Conservation (phyloP, 306 rosid species). For the Morella rubra region DNA sequence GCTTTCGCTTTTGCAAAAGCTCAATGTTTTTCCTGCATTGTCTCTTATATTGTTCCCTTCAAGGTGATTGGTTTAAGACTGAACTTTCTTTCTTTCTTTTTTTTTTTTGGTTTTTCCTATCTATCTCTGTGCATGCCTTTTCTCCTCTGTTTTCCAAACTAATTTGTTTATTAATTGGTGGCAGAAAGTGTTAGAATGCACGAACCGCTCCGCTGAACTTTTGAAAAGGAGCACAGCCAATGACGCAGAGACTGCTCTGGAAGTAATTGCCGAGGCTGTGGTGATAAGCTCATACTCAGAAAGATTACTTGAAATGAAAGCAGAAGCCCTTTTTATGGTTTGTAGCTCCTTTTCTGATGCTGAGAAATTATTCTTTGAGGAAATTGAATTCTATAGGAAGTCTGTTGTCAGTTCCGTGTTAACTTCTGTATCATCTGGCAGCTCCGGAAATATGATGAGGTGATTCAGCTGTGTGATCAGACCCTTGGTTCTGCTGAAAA, state of each 20-base stretch:
- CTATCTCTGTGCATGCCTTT: slow-evolving; percentile 8
- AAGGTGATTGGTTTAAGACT: neutral
- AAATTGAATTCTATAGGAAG: slow-evolving; percentile 21
- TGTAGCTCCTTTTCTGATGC: slow-evolving; percentile 34
- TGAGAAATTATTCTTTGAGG: slow-evolving; percentile 22
- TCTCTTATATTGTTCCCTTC: neutral
- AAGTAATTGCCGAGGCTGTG: slow-evolving; percentile 68
- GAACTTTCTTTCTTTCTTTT: neutral
- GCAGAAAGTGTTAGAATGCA: slow-evolving; percentile 74
- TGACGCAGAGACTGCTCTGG: slow-evolving; percentile 61
- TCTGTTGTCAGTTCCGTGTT: slow-evolving; percentile 22
- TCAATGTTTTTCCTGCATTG: neutral
- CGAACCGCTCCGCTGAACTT: slow-evolving; percentile 55
- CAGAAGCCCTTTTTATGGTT: slow-evolving; percentile 78
- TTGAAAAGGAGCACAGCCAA: slow-evolving; percentile 53
- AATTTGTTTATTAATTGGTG: slow-evolving; percentile 36
- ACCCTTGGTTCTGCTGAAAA: slow-evolving; percentile 81
- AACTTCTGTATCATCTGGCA: slow-evolving; percentile 47
- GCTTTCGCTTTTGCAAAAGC: slow-evolving; percentile 1
- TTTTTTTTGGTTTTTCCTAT: slow-evolving; percentile 5
- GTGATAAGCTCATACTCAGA: slow-evolving; percentile 68
- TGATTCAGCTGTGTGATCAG: slow-evolving; percentile 70
- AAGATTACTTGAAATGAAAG: slow-evolving; percentile 87
- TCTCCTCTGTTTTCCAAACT: slow-evolving; percentile 20
- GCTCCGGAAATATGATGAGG: slow-evolving; percentile 84